These are phyloP conservation scores for Quercus tomentella DNA, from an alignment of 331 rosid genomes.

Conservation along the genomic window DNA sequence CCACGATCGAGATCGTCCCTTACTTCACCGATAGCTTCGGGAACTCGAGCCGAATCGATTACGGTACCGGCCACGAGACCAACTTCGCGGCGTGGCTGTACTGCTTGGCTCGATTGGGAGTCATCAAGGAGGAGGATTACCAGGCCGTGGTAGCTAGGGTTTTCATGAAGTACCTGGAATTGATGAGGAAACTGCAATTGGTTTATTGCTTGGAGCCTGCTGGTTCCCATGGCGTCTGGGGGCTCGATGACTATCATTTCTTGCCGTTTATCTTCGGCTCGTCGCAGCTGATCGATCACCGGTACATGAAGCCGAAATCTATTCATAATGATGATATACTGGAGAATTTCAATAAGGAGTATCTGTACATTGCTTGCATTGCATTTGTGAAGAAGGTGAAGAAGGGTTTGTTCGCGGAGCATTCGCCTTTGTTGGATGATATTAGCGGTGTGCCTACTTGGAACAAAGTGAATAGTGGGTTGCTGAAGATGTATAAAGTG, in stretches of 20 bases:
- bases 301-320: slow-evolving; percentile 95
- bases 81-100: slow-evolving; percentile 93
- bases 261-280: slow-evolving; percentile 85
- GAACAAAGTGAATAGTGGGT: slow-evolving; percentile 88
- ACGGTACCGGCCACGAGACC: slow-evolving; percentile 96
- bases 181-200: slow-evolving; percentile 89
- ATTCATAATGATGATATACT: slow-evolving; percentile 82
- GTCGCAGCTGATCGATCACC: slow-evolving; percentile 87
- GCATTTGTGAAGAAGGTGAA: slow-evolving; percentile 82
- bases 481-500: slow-evolving; percentile 94
- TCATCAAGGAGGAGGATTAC: slow-evolving; percentile 71
- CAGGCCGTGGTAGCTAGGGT: slow-evolving; percentile 63
- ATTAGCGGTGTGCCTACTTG: slow-evolving; percentile 94
- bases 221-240: slow-evolving; percentile 98
- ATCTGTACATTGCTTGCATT: slow-evolving; percentile 64
- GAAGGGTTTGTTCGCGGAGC: slow-evolving; percentile 95
- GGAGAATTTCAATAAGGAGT: slow-evolving; percentile 78
- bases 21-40: slow-evolving; percentile 82
- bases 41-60: slow-evolving; percentile 79
- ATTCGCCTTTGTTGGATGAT: slow-evolving; percentile 93
- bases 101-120: slow-evolving; percentile 62
- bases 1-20: slow-evolving; percentile 60
- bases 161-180: slow-evolving; percentile 66
- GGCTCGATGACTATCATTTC: slow-evolving; percentile 91
- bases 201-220: slow-evolving; percentile 88